These are phyloP conservation scores for Aegilops umbellulata DNA, from an alignment of 176 grass and related monocot species.

Conservation along the genomic window DNA sequence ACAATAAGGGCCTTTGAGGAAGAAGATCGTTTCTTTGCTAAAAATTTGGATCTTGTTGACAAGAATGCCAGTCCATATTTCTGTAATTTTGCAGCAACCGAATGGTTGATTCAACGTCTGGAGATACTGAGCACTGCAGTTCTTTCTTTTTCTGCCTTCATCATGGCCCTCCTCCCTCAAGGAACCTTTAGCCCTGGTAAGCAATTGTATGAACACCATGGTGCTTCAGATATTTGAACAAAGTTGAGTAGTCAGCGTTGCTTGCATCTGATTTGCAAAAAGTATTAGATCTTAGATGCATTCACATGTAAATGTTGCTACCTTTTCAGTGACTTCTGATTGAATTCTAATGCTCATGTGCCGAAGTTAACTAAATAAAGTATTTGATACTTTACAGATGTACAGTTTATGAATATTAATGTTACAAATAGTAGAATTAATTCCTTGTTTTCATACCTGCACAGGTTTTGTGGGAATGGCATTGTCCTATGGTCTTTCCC, in stretches of 20 bases:
- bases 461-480: constrained; percentile 95
- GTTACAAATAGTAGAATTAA: constrained; percentile 5
- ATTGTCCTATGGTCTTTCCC: constrained; percentile 86
- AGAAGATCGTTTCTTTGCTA: constrained; percentile 84
- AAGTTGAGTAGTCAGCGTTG: neutral
- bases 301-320: no score
- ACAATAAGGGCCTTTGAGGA: constrained; percentile 84
- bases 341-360: neutral
- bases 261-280: neutral
- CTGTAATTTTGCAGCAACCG: constrained; percentile 73
- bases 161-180: constrained; percentile 71
- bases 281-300: no score
- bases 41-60: constrained; percentile 78
- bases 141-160: constrained; percentile 78
- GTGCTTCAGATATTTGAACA: constrained; percentile 1
- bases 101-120: constrained; percentile 88
- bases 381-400: constrained; percentile 2
- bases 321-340: no score
- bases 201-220: neutral
- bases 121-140: constrained; percentile 66
- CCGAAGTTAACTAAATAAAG: neutral
- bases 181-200: constrained; percentile 82
- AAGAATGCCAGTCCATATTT: constrained; percentile 85
- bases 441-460: neutral
- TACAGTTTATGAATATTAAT: neutral